Evolutionary conservation across 2,329 filamentous ascomycete genomes (phyloP), one percentile per base, ranked within the genome.

Genomic region (Xylaria sp.): DNA sequence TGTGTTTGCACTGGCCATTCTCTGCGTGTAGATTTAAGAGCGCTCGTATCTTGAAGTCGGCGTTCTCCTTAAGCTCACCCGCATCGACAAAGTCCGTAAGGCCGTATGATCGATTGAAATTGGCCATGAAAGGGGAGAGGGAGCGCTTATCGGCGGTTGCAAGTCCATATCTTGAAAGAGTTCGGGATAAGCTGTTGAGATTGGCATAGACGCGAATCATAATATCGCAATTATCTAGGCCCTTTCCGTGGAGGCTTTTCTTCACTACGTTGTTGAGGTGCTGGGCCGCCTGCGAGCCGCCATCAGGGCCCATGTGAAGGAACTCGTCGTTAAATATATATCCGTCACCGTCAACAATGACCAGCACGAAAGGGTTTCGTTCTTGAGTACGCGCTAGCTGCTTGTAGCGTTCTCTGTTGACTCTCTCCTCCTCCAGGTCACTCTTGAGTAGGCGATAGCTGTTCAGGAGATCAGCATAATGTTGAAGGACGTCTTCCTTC

Each of bases 21-120:
- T 87, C 82, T 33, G 79, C 81, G 62, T 85, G 87, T 1, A 87
- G 76, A 4, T 78, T 76, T 9, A 80, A 70, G 58, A 74, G 60
- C 43, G 71, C 84, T 69, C 84, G 79, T 55, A 89, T 79, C 71
- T 89, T 89, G 69, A 83, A 84, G 67, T 85, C 83, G 27, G 83
- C 83, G 29, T 83, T 83, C 66, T 86, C 84, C 68, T 87, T 87
- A 35, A 84, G 79, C 63, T 85, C 83, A 9, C 86, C 84, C 10
- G 84, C 84, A 69, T 89, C 87, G 13, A 87, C 77, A 67, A 86
- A 88, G 66, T 88, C 86, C 61, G 85, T 86, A 0, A 87, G 74
- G 31, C 82, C 82, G 48, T 84, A 83, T 0, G 83, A 81, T 13
- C 83, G 76, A 46, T 83, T 87, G 69, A 88, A 88, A 52, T 79